Conservation (phyloP, 2,329 filamentous ascomycete species). For the Phaeosphaeriaceae sp. region DNA sequence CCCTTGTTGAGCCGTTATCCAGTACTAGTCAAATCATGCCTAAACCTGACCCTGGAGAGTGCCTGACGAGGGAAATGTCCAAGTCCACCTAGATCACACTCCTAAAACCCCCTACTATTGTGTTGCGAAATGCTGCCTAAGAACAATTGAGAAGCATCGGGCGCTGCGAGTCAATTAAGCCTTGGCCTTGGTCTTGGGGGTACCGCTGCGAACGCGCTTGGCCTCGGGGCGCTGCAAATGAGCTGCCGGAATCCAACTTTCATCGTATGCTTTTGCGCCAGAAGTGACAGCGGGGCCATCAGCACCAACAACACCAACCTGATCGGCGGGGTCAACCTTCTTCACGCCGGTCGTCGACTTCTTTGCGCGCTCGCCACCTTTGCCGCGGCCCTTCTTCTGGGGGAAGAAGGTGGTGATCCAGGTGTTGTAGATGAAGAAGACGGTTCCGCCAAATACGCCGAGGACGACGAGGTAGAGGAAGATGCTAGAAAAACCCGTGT, state of each 20-base stretch:
- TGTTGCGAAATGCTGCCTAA: not conserved
- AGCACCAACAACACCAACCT: conserved; percentile 68
- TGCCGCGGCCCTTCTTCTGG: conserved; percentile 69
- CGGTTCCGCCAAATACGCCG: conserved; percentile 75
- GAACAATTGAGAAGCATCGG: not conserved
- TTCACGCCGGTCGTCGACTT: conserved; percentile 67
- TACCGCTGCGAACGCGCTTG: conserved; percentile 62
- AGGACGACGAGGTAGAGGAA: conserved; percentile 96
- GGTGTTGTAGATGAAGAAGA: conserved; percentile 98
- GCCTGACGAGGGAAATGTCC: not conserved
- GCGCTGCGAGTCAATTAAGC: conserved; percentile 20
- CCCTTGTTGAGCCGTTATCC: not conserved
- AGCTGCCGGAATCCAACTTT: conserved; percentile 90
- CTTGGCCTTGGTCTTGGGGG: conserved; percentile 48
- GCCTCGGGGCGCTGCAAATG: conserved; percentile 87
- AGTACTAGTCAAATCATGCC: not conserved
- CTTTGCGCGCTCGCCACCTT: conserved; percentile 70
- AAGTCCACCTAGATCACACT: not conserved
- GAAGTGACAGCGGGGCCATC: conserved; percentile 73
- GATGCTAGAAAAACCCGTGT: conserved; percentile 65
- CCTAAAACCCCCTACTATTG: not conserved
- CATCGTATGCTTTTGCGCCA: conserved; percentile 79
- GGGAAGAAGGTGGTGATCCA: conserved; percentile 97
- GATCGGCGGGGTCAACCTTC: conserved; percentile 67
- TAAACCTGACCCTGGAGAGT: not conserved